phyloP scores from a whole-genome alignment of 192 early-diverging fungal species.

The Cetraspora pellucida region DNA sequence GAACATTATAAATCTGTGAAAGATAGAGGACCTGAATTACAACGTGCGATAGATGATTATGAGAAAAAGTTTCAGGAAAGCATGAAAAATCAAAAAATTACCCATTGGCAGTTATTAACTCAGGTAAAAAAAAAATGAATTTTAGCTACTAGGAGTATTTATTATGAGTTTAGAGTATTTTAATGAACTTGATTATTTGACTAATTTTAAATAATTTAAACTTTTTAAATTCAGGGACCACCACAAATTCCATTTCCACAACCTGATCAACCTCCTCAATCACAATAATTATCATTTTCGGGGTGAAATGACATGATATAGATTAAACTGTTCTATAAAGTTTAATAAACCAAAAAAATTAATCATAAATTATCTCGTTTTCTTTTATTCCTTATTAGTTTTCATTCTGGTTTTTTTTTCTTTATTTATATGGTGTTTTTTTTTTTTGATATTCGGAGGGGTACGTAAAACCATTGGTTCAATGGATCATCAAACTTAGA shows the following conservation, averaged over 20 bases:
- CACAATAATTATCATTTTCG: not conserved
- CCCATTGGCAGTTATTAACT: constrained; percentile 82
- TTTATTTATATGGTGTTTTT: no score
- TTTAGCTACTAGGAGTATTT: not conserved
- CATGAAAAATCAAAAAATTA: constrained; percentile 87
- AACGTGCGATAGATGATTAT: constrained; percentile 60
- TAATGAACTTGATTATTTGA: no score
- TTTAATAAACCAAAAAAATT: no score
- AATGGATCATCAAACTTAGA: no score
- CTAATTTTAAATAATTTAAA: not conserved
- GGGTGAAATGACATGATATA: no score
- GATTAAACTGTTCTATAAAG: no score
- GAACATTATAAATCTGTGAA: constrained; percentile 69
- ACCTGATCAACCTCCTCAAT: not conserved
- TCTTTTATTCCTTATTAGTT: no score
- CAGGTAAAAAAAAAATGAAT: constrained; percentile 45
- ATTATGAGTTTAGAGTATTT: not conserved
- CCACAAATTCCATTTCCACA: constrained; percentile 1
- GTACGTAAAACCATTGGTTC: no score
- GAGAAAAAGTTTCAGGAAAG: constrained; percentile 67
- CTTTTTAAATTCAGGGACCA: not conserved
- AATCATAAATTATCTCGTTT: no score
- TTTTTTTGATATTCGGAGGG: no score
- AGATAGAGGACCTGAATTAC: constrained; percentile 72
- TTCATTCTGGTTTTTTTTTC: no score